Conservation (phyloP, 2,329 filamentous ascomycete genomes). For the Cadophora gregata region DNA sequence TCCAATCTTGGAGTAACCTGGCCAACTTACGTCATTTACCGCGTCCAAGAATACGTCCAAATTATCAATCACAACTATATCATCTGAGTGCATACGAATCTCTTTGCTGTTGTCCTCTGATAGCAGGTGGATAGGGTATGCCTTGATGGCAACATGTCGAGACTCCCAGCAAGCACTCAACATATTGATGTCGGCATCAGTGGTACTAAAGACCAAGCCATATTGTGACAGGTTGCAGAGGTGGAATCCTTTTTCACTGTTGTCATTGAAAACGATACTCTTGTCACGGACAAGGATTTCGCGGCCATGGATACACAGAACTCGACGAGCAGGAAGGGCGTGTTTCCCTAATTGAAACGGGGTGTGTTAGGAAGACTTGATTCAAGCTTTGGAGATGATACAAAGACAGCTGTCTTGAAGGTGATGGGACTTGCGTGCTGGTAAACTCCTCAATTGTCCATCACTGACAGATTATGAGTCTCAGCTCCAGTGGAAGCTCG, state of each 20-base stretch:
- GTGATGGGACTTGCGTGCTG: too few relatives aligned
- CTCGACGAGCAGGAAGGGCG: not conserved
- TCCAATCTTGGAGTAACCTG: not conserved
- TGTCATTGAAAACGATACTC: not conserved
- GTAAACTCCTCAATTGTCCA: not conserved
- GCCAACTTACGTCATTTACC: not conserved
- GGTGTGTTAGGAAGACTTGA: not conserved
- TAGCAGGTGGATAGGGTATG: not conserved
- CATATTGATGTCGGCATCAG: not conserved
- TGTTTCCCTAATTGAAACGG: not conserved
- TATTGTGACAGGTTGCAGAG: not conserved
- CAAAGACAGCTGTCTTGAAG: too few relatives aligned
- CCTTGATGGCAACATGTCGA: not conserved
- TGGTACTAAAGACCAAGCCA: not conserved
- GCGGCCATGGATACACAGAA: not conserved
- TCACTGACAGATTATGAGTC: not conserved
- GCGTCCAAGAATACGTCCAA: not conserved
- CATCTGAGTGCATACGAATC: not conserved
- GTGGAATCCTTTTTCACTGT: not conserved
- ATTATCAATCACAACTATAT: not conserved
- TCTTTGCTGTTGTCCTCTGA: not conserved
- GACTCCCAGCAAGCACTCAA: not conserved
- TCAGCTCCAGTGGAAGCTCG: not conserved
- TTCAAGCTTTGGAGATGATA: too few relatives aligned
- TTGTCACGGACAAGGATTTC: not conserved